Conservation (phyloP, 2,329 filamentous ascomycete species). For the Epicoccum nigrum region DNA sequence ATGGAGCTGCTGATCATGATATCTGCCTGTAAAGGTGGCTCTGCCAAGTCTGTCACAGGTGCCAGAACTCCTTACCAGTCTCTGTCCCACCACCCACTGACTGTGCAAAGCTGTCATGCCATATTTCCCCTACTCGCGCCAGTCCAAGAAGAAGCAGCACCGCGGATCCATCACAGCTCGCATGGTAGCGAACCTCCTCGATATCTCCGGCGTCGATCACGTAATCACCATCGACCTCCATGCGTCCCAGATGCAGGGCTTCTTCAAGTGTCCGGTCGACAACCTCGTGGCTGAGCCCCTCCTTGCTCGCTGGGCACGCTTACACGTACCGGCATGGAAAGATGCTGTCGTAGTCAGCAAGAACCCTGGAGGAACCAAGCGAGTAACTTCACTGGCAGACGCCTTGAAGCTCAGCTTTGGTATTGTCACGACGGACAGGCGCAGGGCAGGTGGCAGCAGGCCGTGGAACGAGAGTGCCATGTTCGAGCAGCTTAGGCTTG, state of each 20-base stretch:
- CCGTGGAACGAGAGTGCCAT: constrained; percentile 79
- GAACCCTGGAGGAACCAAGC: constrained; percentile 95
- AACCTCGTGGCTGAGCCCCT: constrained; percentile 96
- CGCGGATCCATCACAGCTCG: constrained; percentile 94
- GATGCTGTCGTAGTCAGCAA: constrained; percentile 97
- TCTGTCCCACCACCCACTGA: constrained; percentile 19
- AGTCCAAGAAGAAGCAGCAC: constrained; percentile 99
- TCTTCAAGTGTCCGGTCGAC: constrained; percentile 97
- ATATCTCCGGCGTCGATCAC: constrained; percentile 93
- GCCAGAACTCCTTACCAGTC: constrained; percentile 42
- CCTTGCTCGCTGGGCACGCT: constrained; percentile 92
- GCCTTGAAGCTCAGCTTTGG: constrained; percentile 97
- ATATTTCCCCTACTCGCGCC: constrained; percentile 98
- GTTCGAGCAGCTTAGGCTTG: constrained; percentile 56
- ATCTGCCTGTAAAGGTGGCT: constrained; percentile 96
- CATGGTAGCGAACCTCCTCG: constrained; percentile 94
- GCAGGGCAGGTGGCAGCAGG: constrained; percentile 54
- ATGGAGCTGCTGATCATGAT: constrained; percentile 99
- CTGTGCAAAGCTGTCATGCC: constrained; percentile 73
- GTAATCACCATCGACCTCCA: constrained; percentile 97
- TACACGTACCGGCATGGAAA: constrained; percentile 85
- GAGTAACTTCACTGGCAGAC: constrained; percentile 94
- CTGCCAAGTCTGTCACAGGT: constrained; percentile 96
- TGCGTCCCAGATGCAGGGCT: constrained; percentile 94
- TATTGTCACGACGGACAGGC: constrained; percentile 83